Evolutionary conservation across 2,329 filamentous ascomycete genomes (phyloP).

Genomic region (Curvularia eragrostidis): DNA sequence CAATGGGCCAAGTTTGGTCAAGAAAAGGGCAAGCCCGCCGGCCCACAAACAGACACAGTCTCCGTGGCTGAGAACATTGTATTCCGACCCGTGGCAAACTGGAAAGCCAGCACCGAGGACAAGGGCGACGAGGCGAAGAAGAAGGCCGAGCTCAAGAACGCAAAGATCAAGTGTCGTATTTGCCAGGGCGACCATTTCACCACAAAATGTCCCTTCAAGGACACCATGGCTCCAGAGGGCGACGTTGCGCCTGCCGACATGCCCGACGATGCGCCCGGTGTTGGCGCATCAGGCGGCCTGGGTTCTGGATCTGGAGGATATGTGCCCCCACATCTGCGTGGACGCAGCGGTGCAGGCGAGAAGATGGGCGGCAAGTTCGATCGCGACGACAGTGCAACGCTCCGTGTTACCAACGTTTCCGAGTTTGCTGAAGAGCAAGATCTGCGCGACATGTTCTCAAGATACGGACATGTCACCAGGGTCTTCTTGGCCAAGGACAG

Average conservation of each 20-base stretch:
- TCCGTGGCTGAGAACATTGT: conserved; percentile 97
- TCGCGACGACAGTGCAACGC: conserved; percentile 92
- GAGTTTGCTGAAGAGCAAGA: conserved; percentile 97
- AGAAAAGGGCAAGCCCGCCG: conserved; percentile 81
- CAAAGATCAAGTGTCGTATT: conserved; percentile 99
- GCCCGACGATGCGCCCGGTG: conserved; percentile 55
- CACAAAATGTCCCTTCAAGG: conserved; percentile 98
- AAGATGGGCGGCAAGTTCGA: conserved; percentile 94
- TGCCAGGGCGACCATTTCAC: conserved; percentile 99
- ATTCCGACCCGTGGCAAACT: conserved; percentile 91
- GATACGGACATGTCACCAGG: conserved; percentile 93
- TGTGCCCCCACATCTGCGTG: conserved; percentile 90
- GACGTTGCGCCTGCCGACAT: conserved; percentile 56
- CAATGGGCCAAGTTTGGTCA: conserved; percentile 91
- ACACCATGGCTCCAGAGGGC: conserved; percentile 90
- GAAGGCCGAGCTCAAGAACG: conserved; percentile 83
- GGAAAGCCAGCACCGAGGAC: conserved; percentile 85
- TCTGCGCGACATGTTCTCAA: conserved; percentile 96
- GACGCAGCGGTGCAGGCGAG: conserved; percentile 76
- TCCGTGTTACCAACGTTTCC: conserved; percentile 97
- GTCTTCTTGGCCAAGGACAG: conserved; percentile 98
- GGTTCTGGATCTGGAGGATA: conserved; percentile 80
- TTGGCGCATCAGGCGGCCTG: conserved; percentile 59
- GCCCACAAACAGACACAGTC: conserved; percentile 88
- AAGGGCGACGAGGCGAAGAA: conserved; percentile 75